Percentiles rank a stretch among this genome's conserved stretches.
Evolutionary conservation across 169 alveolate genomes (phyloP).

Genomic region (Sarcocystis neurona): DNA sequence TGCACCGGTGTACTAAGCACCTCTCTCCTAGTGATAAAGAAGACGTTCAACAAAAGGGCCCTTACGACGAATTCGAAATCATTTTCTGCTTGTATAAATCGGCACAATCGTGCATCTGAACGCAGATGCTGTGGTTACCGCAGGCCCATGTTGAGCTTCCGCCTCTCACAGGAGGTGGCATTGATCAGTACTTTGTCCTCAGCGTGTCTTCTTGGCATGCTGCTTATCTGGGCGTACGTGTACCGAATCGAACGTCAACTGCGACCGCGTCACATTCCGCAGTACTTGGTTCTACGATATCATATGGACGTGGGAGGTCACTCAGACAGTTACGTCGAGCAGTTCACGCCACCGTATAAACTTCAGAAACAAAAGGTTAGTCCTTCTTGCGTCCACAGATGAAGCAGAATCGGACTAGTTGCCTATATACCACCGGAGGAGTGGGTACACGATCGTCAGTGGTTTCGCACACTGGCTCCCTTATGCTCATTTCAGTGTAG

Average conservation of each 20-base stretch:
- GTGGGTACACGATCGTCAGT: no score
- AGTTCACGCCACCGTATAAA: slow-evolving; percentile 73
- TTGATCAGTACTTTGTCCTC: slow-evolving; percentile 66
- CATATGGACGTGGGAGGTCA: slow-evolving; percentile 64
- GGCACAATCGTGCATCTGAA: no score
- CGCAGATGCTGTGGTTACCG: no score
- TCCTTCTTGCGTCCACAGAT: not conserved
- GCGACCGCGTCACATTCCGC: slow-evolving; percentile 67
- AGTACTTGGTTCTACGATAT: slow-evolving; percentile 67
- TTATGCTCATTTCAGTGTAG: no score
- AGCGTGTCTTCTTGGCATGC: slow-evolving; percentile 64
- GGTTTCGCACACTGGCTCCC: no score
- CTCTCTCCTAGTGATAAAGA: no score
- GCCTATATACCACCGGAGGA: no score
- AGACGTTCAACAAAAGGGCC: no score
- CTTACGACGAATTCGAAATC: no score
- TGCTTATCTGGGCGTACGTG: slow-evolving; percentile 65
- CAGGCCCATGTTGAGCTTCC: slow-evolving; percentile 73
- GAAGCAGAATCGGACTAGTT: no score
- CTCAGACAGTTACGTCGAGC: slow-evolving; percentile 38
- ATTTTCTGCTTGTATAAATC: no score
- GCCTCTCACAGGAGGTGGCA: slow-evolving; percentile 72
- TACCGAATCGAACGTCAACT: slow-evolving; percentile 67
- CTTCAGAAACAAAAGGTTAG: slow-evolving; percentile 72
- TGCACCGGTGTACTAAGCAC: no score